Conservation (phyloP, 345 rosid species). For the Raphanus sativus region DNA sequence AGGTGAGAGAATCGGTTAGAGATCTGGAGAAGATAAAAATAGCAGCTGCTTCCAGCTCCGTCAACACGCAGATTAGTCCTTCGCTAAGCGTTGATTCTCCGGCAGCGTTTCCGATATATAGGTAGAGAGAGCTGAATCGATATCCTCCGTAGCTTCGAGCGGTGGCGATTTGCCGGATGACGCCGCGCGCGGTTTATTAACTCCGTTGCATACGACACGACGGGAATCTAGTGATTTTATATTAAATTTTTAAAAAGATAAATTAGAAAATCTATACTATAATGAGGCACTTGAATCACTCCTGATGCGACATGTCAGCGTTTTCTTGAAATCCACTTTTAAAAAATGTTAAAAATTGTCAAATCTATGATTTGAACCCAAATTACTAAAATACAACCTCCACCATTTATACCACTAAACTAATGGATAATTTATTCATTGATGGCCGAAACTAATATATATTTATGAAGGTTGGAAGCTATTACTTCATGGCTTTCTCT, state of each 20-base stretch:
- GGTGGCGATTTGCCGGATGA: conserved; percentile 17
- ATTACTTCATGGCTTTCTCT: too few relatives aligned
- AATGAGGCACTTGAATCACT: too few relatives aligned
- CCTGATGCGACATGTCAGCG: too few relatives aligned
- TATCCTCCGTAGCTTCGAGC: conserved; percentile 31
- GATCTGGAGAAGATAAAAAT: conserved; percentile 18
- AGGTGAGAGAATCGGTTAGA: conserved; percentile 2
- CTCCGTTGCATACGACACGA: conserved; percentile 12
- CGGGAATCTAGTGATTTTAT: conserved; percentile 21
- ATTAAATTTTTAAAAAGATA: background rate
- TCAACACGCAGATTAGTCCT: background rate
- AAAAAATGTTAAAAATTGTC: too few relatives aligned
- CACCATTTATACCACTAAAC: too few relatives aligned
- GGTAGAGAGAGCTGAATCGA: background rate
- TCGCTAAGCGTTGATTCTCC: conserved; percentile 1
- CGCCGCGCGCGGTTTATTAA: conserved; percentile 20
- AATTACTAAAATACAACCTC: too few relatives aligned
- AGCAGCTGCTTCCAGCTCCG: conserved; percentile 26
- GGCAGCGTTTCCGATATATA: conserved; percentile 1
- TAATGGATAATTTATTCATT: too few relatives aligned
- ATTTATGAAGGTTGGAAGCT: too few relatives aligned
- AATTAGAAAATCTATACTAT: background rate
- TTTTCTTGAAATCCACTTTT: too few relatives aligned
- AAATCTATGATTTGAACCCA: too few relatives aligned
- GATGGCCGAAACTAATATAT: too few relatives aligned